phyloP scores from a whole-genome alignment of 208 protist genomes.

The Leptomonas seymouri region DNA sequence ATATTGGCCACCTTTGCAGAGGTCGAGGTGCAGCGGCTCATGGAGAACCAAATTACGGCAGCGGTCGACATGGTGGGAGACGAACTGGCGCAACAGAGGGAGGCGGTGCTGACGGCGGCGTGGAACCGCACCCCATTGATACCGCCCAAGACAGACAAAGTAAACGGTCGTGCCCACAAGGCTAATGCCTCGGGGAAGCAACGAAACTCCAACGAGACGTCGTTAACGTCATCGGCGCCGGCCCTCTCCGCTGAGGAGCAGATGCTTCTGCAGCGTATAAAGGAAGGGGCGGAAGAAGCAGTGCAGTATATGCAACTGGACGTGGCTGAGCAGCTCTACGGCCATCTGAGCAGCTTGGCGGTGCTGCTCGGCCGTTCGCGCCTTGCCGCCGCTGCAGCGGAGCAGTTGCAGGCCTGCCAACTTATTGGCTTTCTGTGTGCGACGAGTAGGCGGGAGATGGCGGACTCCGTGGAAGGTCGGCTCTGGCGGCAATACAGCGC shows the following conservation, averaged over 20 bases:
- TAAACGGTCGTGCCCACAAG: slow-evolving; percentile 11
- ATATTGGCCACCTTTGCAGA: slow-evolving; percentile 15
- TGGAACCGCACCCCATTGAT: slow-evolving; percentile 17
- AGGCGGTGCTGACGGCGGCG: slow-evolving; percentile 27
- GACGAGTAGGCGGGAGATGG: slow-evolving; percentile 18
- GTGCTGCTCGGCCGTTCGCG: slow-evolving; percentile 33
- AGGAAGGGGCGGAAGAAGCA: slow-evolving; percentile 20
- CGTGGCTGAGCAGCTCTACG: slow-evolving; percentile 23
- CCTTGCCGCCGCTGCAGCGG: slow-evolving; percentile 33
- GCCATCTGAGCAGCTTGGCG: slow-evolving; percentile 32
- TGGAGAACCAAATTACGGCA: slow-evolving; percentile 20
- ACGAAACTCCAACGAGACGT: slow-evolving; percentile 14
- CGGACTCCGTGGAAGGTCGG: slow-evolving; percentile 22
- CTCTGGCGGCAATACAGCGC: slow-evolving; percentile 23
- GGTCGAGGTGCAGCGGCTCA: slow-evolving; percentile 17
- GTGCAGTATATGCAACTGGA: slow-evolving; percentile 27
- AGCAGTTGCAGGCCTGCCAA: slow-evolving; percentile 28
- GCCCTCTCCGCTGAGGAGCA: slow-evolving; percentile 16
- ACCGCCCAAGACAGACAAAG: slow-evolving; percentile 20
- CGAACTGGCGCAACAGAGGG: slow-evolving; percentile 15
- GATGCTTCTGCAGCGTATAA: slow-evolving; percentile 19
- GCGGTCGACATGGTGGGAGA: slow-evolving; percentile 25
- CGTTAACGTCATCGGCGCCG: background rate
- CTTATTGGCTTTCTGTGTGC: slow-evolving; percentile 21
- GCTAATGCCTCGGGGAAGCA: background rate